Percentiles rank a stretch among this genome's conserved stretches.
Conservation (phyloP, 768 basidiomycete species). For the Mycena rebaudengoi region DNA sequence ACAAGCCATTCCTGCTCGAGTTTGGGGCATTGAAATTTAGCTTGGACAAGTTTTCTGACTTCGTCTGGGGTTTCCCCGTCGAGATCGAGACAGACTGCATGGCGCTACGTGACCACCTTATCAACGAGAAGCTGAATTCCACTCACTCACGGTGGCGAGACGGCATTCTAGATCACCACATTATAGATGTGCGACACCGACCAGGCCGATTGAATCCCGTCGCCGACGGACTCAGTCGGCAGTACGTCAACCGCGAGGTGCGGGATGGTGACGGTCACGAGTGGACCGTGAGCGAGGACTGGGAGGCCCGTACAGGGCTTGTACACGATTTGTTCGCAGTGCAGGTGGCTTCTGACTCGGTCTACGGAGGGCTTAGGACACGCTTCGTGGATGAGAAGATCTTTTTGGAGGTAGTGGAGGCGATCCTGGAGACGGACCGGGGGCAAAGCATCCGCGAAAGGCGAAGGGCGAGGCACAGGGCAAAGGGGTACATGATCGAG, state of each 20-base stretch:
- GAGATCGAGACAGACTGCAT: constrained; percentile 12
- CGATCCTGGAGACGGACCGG: constrained; percentile 16
- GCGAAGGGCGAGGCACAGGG: constrained; percentile 19
- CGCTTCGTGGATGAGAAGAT: constrained; percentile 22
- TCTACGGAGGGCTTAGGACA: background rate
- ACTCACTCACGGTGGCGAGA: constrained; percentile 37
- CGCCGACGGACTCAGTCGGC: too few relatives aligned
- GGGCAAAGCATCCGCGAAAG: constrained; percentile 4
- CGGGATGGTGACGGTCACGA: too few relatives aligned
- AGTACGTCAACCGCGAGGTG: too few relatives aligned
- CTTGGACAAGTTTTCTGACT: constrained; percentile 28
- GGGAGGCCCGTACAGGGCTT: too few relatives aligned
- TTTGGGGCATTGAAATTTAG: constrained; percentile 31
- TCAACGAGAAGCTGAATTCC: constrained; percentile 31
- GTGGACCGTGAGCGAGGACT: too few relatives aligned
- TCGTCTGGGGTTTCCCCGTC: constrained; percentile 33
- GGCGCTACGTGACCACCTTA: constrained; percentile 31
- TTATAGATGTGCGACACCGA: too few relatives aligned
- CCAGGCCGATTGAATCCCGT: too few relatives aligned
- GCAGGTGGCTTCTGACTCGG: background rate
- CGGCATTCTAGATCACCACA: constrained; percentile 13
- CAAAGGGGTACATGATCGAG: constrained; percentile 26
- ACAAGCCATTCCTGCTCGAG: constrained; percentile 41
- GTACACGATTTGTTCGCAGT: too few relatives aligned
- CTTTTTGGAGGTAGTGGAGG: constrained; percentile 20